These are phyloP conservation scores for Acanthamoeba royreba DNA, from an alignment of 208 protist species.

Conservation along the genomic window DNA sequence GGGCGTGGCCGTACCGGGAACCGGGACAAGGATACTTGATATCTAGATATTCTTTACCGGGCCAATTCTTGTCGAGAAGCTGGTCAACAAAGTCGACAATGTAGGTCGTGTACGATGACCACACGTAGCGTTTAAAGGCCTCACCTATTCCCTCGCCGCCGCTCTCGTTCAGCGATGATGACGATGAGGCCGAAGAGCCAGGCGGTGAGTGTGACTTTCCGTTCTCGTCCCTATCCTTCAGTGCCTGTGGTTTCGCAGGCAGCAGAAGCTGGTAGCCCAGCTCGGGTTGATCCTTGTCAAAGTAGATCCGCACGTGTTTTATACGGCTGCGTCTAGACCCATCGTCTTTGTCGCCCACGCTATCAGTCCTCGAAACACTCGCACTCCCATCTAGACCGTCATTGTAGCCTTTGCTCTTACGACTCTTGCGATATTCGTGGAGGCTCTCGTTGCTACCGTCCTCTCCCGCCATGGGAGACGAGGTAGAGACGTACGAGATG, in stretches of 20 bases:
- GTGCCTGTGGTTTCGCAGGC: background rate
- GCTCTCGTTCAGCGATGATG: background rate
- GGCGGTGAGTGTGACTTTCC: background rate
- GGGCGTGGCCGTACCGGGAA: background rate
- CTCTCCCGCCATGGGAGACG: background rate
- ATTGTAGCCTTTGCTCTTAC: no score
- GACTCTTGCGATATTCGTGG: background rate
- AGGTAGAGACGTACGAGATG: constrained; percentile 10
- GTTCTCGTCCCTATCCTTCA: background rate
- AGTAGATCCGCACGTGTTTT: constrained; percentile 37
- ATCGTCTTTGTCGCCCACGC: background rate
- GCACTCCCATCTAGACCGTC: no score
- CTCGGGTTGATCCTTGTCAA: background rate
- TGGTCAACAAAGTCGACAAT: constrained; percentile 39
- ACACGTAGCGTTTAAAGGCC: constrained; percentile 22
- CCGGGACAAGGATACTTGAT: constrained; percentile 18
- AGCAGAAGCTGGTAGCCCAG: constrained; percentile 39
- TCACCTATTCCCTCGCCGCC: background rate
- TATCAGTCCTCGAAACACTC: background rate
- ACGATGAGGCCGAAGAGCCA: background rate
- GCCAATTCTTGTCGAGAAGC: constrained; percentile 7
- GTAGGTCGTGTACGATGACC: constrained; percentile 32
- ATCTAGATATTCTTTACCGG: constrained; percentile 18
- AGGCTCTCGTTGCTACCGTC: background rate
- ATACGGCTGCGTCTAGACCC: background rate